Base-by-base conservation (phyloP, 176 grass and related monocot species). In the Puya raimondii region DNA sequence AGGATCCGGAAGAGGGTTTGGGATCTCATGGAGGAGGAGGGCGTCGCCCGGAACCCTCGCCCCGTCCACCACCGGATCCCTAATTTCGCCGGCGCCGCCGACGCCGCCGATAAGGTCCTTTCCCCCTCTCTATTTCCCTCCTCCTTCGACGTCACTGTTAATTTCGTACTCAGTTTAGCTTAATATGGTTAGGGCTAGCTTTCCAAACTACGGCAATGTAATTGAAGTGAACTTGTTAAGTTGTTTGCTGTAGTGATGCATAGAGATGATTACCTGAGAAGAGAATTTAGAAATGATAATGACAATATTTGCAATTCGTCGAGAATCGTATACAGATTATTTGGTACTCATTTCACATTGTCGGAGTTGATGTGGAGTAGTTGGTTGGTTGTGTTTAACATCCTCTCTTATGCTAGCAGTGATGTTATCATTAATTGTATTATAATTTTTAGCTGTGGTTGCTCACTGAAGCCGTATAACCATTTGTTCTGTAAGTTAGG, bases 11-110 rank as follows among this genome's bases (percentile, higher is more conserved):
- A 85, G 77, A 48, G 79, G 51, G 81, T 90, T 14, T 97, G 93
- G 93, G 89, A 92, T 70, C 21, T 76, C 57, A 81, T 97, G 71
- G 89, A 97, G 77, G 76, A 86, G 1, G 84, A 92, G 49, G 83
- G 82, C 20, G 59, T 92, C 12, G 86, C 86, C 49, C 79, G 86
- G 14, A 87, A 88, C 69, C 93, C 93, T 50, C 89, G 84, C 12
- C 89, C 93, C 15, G 89, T 92, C 50, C 93, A 97, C 82, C 93
- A 97, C 79, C 93, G 86, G 59, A 97, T 97, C 74, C 89, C 93
- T 80, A 97, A 92, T 67, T 97, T 97, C 70, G 82, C 77, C 47
- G 80, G 93, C 47, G 86, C 89, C 11, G 84, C 74, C 9, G 59
- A 67, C 2, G 93, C 89, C 14, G 89, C 89, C 2, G 84, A 90